Percentiles rank a stretch among this genome's conserved stretches.
Evolutionary conservation across 371 early-diverging fungal species (phyloP).

Genomic region (Mortierella sp.): DNA sequence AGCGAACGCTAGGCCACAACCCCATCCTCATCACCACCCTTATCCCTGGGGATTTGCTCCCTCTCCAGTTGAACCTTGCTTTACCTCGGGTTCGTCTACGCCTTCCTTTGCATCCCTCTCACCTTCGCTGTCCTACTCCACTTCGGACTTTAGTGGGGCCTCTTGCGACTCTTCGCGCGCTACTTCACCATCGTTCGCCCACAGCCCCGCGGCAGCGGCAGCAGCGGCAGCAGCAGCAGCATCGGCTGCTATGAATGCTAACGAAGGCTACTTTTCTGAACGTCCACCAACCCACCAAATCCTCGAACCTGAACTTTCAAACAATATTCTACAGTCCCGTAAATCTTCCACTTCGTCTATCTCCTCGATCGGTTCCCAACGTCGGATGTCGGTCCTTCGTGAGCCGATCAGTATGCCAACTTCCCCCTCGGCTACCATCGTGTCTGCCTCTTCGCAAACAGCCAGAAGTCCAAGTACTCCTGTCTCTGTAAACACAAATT

Average conservation of each 20-base stretch:
- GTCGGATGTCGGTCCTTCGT: constrained; percentile 27
- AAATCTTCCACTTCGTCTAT: constrained; percentile 41
- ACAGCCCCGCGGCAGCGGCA: too few relatives aligned
- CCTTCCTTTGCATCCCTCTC: constrained; percentile 41
- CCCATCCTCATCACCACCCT: not conserved
- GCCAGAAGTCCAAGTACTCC: not conserved
- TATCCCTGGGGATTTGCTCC: constrained; percentile 14
- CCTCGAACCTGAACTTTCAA: too few relatives aligned
- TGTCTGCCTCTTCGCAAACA: not conserved
- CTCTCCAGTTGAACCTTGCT: constrained; percentile 33
- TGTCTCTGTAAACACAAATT: not conserved
- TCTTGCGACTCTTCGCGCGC: constrained; percentile 38
- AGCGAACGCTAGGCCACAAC: too few relatives aligned
- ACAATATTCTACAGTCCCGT: constrained; percentile 19
- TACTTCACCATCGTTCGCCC: constrained; percentile 20
- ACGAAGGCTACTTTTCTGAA: too few relatives aligned
- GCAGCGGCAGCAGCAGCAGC: too few relatives aligned
- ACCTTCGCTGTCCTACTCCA: constrained; percentile 23
- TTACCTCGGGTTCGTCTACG: constrained; percentile 34
- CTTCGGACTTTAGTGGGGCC: constrained; percentile 10
- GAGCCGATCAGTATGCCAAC: constrained; percentile 14
- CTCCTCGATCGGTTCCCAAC: constrained; percentile 30
- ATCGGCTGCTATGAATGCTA: too few relatives aligned
- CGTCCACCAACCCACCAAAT: too few relatives aligned
- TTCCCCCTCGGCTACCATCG: too few relatives aligned